A percentile compares a stretch with the other conserved stretches of the same genome.
phyloP scores from a whole-genome alignment of 768 basidiomycete genomes.

The Mycena kentingensis region DNA sequence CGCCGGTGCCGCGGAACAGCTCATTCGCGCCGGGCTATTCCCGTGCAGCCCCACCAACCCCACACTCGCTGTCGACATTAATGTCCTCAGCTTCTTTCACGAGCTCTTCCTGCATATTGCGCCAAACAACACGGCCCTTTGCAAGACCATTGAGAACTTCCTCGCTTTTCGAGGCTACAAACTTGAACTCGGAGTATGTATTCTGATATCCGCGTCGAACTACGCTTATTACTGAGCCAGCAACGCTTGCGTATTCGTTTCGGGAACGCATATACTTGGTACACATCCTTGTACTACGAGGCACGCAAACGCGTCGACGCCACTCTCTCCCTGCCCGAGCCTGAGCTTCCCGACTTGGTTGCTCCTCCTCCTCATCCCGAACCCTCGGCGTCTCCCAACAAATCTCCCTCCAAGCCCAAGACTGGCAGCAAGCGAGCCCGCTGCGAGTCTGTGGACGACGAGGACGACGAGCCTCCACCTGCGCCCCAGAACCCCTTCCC shows the following conservation, averaged over 20 bases:
- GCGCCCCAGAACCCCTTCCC: too few relatives aligned
- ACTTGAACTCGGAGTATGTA: not conserved
- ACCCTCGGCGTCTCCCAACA: too few relatives aligned
- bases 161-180: conserved; percentile 15
- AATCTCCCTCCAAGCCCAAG: not conserved
- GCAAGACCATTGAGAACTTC: conserved; percentile 30
- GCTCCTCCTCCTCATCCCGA: not conserved
- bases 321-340: not conserved
- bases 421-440: too few relatives aligned
- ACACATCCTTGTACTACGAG: conserved; percentile 20
- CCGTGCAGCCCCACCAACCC: conserved; percentile 32
- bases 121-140: conserved; percentile 32
- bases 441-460: too few relatives aligned
- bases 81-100: conserved; percentile 31
- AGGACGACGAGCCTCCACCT: too few relatives aligned
- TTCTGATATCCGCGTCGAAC: not conserved
- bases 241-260: conserved; percentile 27
- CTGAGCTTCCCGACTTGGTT: too few relatives aligned
- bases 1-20: conserved; percentile 24
- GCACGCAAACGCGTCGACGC: too few relatives aligned
- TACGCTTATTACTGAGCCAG: conserved; percentile 14
- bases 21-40: conserved; percentile 29
- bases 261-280: conserved; percentile 30
- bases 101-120: conserved; percentile 28
- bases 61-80: conserved; percentile 34